A percentile compares a stretch with the other conserved stretches of the same genome.
phyloP scores from a whole-genome alignment of 2,329 filamentous ascomycete species.

The Penicillium nordicum region DNA sequence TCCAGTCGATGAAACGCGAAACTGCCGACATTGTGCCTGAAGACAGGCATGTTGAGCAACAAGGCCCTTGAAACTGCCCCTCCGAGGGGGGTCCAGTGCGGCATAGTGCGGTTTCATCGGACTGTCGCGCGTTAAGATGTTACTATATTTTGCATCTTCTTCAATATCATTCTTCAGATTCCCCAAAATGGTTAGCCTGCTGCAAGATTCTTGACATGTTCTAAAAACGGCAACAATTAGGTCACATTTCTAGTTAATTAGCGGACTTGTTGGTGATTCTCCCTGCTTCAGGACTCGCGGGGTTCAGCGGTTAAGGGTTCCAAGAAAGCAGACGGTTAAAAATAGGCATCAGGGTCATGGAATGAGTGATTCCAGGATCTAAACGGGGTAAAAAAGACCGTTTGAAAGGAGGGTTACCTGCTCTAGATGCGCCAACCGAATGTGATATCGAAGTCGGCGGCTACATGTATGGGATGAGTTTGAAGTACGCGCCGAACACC shows the following conservation, averaged over 20 bases:
- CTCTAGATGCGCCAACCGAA: slow-evolving; percentile 4
- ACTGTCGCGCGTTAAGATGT: slow-evolving; percentile 41
- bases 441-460: slow-evolving; percentile 24
- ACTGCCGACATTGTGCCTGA: slow-evolving; percentile 25
- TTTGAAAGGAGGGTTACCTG: slow-evolving; percentile 1
- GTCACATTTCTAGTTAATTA: slow-evolving; percentile 25
- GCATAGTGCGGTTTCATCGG: slow-evolving; percentile 33
- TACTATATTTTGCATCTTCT: slow-evolving; percentile 41
- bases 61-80: slow-evolving; percentile 26
- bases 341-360: slow-evolving; percentile 17
- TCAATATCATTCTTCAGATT: slow-evolving; percentile 27
- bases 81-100: slow-evolving; percentile 11
- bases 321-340: slow-evolving; percentile 14
- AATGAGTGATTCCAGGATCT: slow-evolving; percentile 8
- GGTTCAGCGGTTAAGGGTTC: slow-evolving; percentile 19
- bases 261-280: slow-evolving; percentile 14
- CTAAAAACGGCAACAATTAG: slow-evolving; percentile 30
- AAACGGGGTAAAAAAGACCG: background rate
- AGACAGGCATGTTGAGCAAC: slow-evolving; percentile 19
- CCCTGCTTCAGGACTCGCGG: slow-evolving; percentile 20
- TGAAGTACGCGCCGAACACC: slow-evolving; percentile 23
- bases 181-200: slow-evolving; percentile 21
- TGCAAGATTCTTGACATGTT: slow-evolving; percentile 25
- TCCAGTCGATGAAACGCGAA: slow-evolving; percentile 26
- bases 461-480: slow-evolving; percentile 21